phyloP scores from a whole-genome alignment of 345 rosid genomes.

The Anastatica hierochuntica region DNA sequence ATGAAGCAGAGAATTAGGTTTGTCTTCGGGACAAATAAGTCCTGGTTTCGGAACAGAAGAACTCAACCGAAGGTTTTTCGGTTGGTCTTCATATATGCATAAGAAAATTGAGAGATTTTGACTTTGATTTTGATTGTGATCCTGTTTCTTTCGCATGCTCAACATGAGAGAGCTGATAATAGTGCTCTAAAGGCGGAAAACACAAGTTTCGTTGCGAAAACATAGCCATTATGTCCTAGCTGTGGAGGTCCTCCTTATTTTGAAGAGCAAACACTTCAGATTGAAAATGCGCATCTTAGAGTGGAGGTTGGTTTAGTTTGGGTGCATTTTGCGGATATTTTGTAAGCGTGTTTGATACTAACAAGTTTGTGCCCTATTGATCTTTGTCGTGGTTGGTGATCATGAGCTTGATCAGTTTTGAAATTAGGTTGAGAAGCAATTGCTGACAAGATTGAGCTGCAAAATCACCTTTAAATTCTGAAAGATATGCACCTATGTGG shows the following conservation, averaged over 20 bases:
- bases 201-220: conserved; percentile 91
- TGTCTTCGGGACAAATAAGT: conserved; percentile 94
- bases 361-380: no score
- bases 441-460: no score
- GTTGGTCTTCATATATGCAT: conserved; percentile 52
- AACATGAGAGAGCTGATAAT: conserved; percentile 90
- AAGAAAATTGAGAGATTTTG: background rate
- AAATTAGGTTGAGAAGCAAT: no score
- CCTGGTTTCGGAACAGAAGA: conserved; percentile 96
- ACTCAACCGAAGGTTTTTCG: conserved; percentile 87
- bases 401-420: no score
- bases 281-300: conserved; percentile 85
- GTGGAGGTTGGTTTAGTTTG: conserved; percentile 58
- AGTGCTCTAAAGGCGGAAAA: conserved; percentile 67
- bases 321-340: no score
- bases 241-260: conserved; percentile 86
- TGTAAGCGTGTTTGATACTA: no score
- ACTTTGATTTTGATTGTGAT: background rate
- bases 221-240: conserved; percentile 84
- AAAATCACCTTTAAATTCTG: no score
- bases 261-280: conserved; percentile 76
- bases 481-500: no score
- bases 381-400: no score
- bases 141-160: conserved; percentile 62
- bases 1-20: conserved; percentile 77